Evolutionary conservation across 768 basidiomycete genomes (phyloP).

Genomic region (Russula earlei): DNA sequence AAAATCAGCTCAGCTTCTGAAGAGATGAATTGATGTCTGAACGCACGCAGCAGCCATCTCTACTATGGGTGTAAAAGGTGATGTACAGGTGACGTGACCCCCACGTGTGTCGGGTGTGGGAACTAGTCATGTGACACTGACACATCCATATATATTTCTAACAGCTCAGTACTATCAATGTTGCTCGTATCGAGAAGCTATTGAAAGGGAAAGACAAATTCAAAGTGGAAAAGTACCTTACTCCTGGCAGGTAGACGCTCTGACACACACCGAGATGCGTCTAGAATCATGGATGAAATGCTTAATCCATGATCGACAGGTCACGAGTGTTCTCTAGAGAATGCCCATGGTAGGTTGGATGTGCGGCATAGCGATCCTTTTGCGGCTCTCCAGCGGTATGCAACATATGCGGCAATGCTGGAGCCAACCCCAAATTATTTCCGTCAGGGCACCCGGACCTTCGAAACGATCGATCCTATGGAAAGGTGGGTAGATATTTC

Average conservation of each 20-base stretch:
- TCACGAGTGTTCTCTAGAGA: neutral
- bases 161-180: too few species aligned
- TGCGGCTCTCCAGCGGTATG: neutral
- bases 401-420: neutral
- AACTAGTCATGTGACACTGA: too few species aligned
- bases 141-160: too few species aligned
- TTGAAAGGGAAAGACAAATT: too few species aligned
- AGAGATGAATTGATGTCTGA: neutral
- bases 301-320: neutral
- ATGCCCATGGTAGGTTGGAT: neutral
- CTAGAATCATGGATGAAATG: neutral
- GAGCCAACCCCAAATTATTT: neutral
- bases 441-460: neutral
- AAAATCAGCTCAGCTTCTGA: neutral
- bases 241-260: too few species aligned
- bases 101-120: too few species aligned
- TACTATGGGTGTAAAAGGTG: too few species aligned
- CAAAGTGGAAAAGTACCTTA: too few species aligned
- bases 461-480: neutral
- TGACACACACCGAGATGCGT: too few species aligned
- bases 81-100: too few species aligned
- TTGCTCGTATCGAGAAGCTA: too few species aligned
- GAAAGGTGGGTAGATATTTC: neutral
- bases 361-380: neutral
- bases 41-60: conserved; percentile 9